A percentile compares a stretch with the other conserved stretches of the same genome.
phyloP scores from a whole-genome alignment of 345 rosid genomes.

The Linum tenue region DNA sequence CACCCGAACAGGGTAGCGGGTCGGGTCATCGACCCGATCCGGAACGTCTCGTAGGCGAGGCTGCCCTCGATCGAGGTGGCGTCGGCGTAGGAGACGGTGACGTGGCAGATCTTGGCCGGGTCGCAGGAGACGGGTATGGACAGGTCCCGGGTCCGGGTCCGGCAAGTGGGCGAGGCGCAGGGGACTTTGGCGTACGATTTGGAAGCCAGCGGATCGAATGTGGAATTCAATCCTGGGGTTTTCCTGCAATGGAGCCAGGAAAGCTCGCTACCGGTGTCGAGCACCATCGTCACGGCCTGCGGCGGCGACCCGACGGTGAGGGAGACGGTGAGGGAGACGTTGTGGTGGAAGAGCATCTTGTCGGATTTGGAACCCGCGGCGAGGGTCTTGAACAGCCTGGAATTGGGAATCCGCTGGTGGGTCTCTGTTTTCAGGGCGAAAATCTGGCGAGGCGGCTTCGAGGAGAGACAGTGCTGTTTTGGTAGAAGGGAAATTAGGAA shows the following conservation, averaged over 20 bases:
- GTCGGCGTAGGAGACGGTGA: conserved; percentile 75
- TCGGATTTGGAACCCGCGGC: conserved; percentile 13
- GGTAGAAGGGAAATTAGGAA: conserved; percentile 26
- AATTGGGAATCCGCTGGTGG: conserved; percentile 1
- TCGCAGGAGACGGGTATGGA: conserved; percentile 81
- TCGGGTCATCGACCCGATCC: conserved; percentile 39
- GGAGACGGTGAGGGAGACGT: conserved; percentile 65
- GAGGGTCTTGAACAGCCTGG: conserved; percentile 17
- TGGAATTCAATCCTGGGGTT: conserved; percentile 20
- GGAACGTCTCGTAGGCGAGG: conserved; percentile 60
- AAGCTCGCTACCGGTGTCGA: conserved; percentile 92
- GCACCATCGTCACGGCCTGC: conserved; percentile 75
- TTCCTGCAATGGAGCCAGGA: conserved; percentile 85
- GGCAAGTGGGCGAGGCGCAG: conserved; percentile 65
- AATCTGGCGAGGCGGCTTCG: conserved; percentile 26
- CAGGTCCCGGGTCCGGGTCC: conserved; percentile 56
- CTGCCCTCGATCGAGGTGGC: conserved; percentile 77
- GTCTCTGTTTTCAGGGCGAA: conserved; percentile 41
- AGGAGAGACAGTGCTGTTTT: conserved; percentile 17
- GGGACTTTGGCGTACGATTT: conserved; percentile 51
- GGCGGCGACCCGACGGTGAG: conserved; percentile 82
- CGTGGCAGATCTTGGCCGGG: conserved; percentile 62
- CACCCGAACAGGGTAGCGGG: conserved; percentile 66
- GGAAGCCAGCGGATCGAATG: conserved; percentile 57
- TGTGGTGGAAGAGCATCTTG: conserved; percentile 77